Base-by-base conservation (phyloP, 352 stramenopile genomes). In the Phytophthora podocarpi region DNA sequence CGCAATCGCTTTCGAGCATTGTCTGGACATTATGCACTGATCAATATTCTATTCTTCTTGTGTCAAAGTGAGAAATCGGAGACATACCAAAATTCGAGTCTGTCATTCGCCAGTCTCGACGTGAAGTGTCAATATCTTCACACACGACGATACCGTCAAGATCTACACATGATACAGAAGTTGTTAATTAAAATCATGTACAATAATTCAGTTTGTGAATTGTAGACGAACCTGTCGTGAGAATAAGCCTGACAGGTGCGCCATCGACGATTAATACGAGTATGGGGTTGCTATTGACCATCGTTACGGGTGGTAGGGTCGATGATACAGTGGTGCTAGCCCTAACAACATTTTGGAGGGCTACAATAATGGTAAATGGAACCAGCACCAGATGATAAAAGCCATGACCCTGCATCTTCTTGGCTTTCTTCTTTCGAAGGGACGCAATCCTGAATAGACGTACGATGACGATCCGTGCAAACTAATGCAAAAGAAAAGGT, bases 1-100 rank as follows among this genome's bases (percentile, higher is more conserved):
- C 66, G 78, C 21, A 90, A 59, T 31, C 83, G 64, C 27, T 77
- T 77, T 11, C 78, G 78, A 46, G 81, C 69, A 48, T 85, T 85
- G 42, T 90, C 76, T 90, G 16, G 0, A 13, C 32, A 46, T n/a
- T n/a, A n/a, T n/a, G n/a, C n/a, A n/a, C n/a, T n/a, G n/a, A n/a
- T n/a, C n/a, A n/a, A n/a, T n/a, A n/a, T n/a, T n/a, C n/a, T n/a
- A n/a, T n/a, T n/a, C n/a, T n/a, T n/a, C n/a, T n/a, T n/a, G n/a
- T n/a, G n/a, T n/a, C n/a, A n/a, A n/a, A n/a, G n/a, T n/a, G 34
- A 40, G 18, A 57, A 3, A 23, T 50, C 11, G 3, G 16, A 50
- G 16, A n/a, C 42, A 10, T 35, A 71, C 62, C 62, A 51, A 67
- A 67, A 37, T 72, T 50, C 12, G 57, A 58, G 50, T 72, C 57